These are phyloP conservation scores for Clarireedia hainanense DNA, from an alignment of 2,329 filamentous ascomycete genomes.

Conservation along the genomic window DNA sequence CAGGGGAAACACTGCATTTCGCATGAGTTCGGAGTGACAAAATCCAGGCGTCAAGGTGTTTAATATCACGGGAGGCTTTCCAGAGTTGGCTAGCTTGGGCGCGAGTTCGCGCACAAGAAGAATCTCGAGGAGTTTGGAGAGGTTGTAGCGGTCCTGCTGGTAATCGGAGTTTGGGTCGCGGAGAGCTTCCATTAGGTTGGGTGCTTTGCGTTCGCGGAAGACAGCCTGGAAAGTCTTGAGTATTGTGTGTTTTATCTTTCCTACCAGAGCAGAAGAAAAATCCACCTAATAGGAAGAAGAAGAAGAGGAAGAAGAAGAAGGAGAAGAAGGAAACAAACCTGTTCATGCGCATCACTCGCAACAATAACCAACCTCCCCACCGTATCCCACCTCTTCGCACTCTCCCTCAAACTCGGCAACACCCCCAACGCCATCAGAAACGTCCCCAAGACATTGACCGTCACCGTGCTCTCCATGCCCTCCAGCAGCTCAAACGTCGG, in stretches of 20 bases:
- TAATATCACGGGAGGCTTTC: slow-evolving; percentile 26
- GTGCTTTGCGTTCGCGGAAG: slow-evolving; percentile 20
- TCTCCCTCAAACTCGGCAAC: slow-evolving; percentile 22
- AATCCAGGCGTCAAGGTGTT: slow-evolving; percentile 30
- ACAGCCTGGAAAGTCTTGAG: slow-evolving; percentile 14
- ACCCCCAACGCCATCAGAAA: slow-evolving; percentile 27
- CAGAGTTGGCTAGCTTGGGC: slow-evolving; percentile 18
- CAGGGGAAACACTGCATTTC: slow-evolving; percentile 23
- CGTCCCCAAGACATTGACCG: slow-evolving; percentile 28
- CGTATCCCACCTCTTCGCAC: slow-evolving; percentile 16
- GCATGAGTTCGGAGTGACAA: slow-evolving; percentile 29
- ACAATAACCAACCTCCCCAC: slow-evolving; percentile 22
- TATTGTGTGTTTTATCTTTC: background rate
- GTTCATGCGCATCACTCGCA: slow-evolving; percentile 22
- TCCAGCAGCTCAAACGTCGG: slow-evolving; percentile 17
- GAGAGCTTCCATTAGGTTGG: slow-evolving; percentile 19
- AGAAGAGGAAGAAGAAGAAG: background rate
- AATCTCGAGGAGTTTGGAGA: slow-evolving; percentile 31
- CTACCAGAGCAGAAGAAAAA: no score
- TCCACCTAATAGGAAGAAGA: background rate
- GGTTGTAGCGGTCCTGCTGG: slow-evolving; percentile 27
- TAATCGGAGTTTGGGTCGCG: slow-evolving; percentile 11
- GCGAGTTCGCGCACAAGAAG: slow-evolving; percentile 28
- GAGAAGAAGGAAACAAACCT: slow-evolving; percentile 10
- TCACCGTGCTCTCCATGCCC: slow-evolving; percentile 23